Conservation (phyloP, 1,284 basidiomycete species). For the Ceratobasidium sp. region DNA sequence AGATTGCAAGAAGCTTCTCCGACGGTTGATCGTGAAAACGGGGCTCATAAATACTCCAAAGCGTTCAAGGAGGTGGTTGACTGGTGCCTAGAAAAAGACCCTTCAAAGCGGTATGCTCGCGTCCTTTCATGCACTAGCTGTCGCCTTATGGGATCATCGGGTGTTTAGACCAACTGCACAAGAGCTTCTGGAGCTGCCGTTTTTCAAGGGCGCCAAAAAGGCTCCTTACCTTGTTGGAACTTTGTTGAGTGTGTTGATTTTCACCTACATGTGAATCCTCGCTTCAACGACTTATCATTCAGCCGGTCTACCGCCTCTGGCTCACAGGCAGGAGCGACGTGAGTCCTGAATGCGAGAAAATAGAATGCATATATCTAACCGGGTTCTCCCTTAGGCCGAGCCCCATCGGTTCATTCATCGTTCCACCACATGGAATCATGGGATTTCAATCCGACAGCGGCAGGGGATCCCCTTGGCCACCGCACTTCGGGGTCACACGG, state of each 20-base stretch:
- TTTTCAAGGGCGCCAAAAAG: slow-evolving; percentile 82
- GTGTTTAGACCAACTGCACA: slow-evolving; percentile 73
- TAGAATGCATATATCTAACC: background rate
- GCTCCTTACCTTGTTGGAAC: slow-evolving; percentile 77
- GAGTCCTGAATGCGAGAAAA: slow-evolving; percentile 6
- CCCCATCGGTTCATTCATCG: slow-evolving; percentile 22
- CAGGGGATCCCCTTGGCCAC: slow-evolving; percentile 6
- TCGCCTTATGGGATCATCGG: background rate
- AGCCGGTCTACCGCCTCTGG: slow-evolving; percentile 73
- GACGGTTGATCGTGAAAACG: slow-evolving; percentile 74
- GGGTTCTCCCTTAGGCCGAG: background rate
- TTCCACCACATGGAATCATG: slow-evolving; percentile 38
- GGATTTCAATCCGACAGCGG: slow-evolving; percentile 25
- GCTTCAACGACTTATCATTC: slow-evolving; percentile 47
- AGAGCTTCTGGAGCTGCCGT: slow-evolving; percentile 79
- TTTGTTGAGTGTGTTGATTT: slow-evolving; percentile 67
- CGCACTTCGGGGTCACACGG: slow-evolving; percentile 14
- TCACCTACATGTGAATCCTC: slow-evolving; percentile 3
- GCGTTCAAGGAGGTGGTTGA: slow-evolving; percentile 84
- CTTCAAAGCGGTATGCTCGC: slow-evolving; percentile 66
- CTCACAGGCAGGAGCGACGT: slow-evolving; percentile 74
- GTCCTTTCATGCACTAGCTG: slow-evolving; percentile 14
- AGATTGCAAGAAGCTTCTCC: slow-evolving; percentile 80
- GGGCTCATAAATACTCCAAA: slow-evolving; percentile 80
- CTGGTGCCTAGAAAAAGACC: slow-evolving; percentile 85